Percentiles rank a stretch among this genome's conserved stretches.
phyloP scores from a whole-genome alignment of 2,329 filamentous ascomycete species.

The Diaporthe vexans region DNA sequence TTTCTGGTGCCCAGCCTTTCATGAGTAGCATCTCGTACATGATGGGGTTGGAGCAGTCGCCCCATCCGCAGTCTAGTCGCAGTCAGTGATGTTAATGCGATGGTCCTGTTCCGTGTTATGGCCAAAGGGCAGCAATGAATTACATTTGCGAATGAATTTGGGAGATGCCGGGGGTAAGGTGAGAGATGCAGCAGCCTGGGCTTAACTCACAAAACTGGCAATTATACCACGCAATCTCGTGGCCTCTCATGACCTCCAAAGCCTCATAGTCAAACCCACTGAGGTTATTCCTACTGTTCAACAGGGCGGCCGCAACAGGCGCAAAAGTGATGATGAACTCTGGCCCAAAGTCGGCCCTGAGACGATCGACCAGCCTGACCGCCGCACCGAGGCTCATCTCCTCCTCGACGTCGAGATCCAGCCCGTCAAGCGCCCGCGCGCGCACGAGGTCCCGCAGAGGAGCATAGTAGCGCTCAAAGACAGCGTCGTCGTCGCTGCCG shows the following conservation, averaged over 20 bases:
- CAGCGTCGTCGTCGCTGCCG: conserved; percentile 61
- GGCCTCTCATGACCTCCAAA: conserved; percentile 74
- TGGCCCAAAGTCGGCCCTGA: conserved; percentile 75
- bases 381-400: conserved; percentile 74
- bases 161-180: neutral
- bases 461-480: conserved; percentile 79
- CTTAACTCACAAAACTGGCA: conserved; percentile 71
- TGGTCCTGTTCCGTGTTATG: neutral
- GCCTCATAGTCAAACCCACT: conserved; percentile 82
- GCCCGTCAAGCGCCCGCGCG: conserved; percentile 70
- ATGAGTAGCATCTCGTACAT: conserved; percentile 62
- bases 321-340: conserved; percentile 82
- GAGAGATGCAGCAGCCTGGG: too few relatives aligned
- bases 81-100: neutral
- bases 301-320: conserved; percentile 81
- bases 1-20: conserved; percentile 75
- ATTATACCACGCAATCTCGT: conserved; percentile 83
- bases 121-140: neutral
- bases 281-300: conserved; percentile 73
- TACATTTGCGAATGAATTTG: neutral
- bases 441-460: conserved; percentile 74
- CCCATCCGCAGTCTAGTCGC: conserved; percentile 80
- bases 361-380: conserved; percentile 73
- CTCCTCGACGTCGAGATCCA: conserved; percentile 85
- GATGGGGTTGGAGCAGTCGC: conserved; percentile 68